These are phyloP conservation scores for Chytridiales sp. DNA, from an alignment of 371 early-diverging fungal species.

Conservation along the genomic window DNA sequence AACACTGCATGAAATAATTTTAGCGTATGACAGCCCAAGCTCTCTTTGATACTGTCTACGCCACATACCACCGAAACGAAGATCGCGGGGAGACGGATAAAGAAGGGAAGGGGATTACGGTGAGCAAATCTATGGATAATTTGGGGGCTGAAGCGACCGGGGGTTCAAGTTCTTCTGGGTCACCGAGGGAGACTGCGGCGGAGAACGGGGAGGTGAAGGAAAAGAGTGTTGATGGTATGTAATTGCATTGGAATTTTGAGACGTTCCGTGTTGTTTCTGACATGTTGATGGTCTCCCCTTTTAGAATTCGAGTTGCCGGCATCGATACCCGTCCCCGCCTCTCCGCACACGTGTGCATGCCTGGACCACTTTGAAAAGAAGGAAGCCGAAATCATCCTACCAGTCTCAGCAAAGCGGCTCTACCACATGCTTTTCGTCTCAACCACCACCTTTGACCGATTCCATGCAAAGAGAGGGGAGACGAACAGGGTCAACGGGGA, in stretches of 20 bases:
- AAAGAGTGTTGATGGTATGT: background rate
- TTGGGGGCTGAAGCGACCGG: background rate
- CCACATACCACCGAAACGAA: constrained; percentile 7
- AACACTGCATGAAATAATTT: too few species aligned
- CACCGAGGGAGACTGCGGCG: background rate
- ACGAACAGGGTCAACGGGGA: constrained; percentile 16
- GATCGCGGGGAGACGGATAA: constrained; percentile 10
- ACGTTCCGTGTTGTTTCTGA: background rate
- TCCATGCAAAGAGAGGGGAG: constrained; percentile 27
- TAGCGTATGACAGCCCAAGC: constrained; percentile 27
- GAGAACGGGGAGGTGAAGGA: background rate
- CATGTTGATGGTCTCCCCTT: background rate
- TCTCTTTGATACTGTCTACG: constrained; percentile 23
- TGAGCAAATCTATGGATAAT: background rate
- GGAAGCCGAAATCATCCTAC: constrained; percentile 56
- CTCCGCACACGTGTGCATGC: constrained; percentile 60
- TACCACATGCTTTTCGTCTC: constrained; percentile 58
- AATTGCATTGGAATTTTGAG: background rate
- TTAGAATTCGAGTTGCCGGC: constrained; percentile 30
- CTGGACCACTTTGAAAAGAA: constrained; percentile 61
- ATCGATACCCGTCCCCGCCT: constrained; percentile 49
- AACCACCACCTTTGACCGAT: constrained; percentile 19
- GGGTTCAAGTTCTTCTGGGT: background rate
- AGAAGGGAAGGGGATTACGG: background rate
- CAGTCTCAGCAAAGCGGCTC: constrained; percentile 60